These are phyloP conservation scores for Oidium heveae DNA, from an alignment of 2,329 filamentous ascomycete species.

Conservation along the genomic window DNA sequence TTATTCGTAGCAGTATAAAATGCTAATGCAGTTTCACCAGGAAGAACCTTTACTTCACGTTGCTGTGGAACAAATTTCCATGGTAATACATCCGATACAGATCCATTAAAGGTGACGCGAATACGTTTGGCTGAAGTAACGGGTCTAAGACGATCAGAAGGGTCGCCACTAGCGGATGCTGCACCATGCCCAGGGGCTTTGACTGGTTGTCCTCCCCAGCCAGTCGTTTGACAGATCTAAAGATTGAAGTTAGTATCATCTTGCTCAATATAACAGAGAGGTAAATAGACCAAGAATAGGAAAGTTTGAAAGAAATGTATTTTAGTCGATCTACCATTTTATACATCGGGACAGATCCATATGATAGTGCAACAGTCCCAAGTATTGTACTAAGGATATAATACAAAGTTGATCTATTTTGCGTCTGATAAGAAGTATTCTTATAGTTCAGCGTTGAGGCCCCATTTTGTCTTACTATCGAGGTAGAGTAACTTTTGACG, in stretches of 20 bases:
- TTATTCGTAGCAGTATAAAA: conserved; percentile 96
- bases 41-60: conserved; percentile 81
- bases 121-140: conserved; percentile 62
- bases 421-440: conserved; percentile 35
- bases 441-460: conserved; percentile 37
- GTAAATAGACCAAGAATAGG: no score
- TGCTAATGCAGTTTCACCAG: conserved; percentile 85
- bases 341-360: conserved; percentile 66
- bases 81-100: conserved; percentile 78
- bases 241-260: no score
- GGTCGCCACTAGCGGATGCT: conserved; percentile 27
- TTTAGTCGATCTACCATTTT: conserved; percentile 38
- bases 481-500: no score
- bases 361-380: conserved; percentile 55
- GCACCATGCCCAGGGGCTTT: conserved; percentile 45
- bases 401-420: conserved; percentile 45
- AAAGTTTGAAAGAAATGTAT: neutral
- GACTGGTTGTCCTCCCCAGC: conserved; percentile 83
- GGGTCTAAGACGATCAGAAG: conserved; percentile 53
- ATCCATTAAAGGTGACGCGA: conserved; percentile 86
- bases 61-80: conserved; percentile 98
- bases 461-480: conserved; percentile 6
- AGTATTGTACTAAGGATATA: conserved; percentile 57
- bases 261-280: no score
- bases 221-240: conserved; percentile 60